Evolutionary conservation across 73 alveolate species (phyloP), one percentile per base, ranked within the genome.

Genomic region (Durusdinium trenchii): DNA sequence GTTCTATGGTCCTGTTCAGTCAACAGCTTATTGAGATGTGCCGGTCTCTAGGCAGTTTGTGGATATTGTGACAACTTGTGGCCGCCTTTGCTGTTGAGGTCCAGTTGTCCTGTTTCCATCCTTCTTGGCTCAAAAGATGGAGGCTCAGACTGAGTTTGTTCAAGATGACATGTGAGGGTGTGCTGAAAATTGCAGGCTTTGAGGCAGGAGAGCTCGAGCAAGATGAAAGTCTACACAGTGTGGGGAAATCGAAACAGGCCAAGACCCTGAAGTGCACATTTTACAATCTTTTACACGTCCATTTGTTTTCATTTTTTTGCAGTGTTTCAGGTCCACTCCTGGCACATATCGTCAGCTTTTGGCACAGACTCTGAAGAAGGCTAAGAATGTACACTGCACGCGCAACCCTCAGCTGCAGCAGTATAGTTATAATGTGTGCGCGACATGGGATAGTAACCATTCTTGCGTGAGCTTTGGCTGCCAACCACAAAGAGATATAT

Each of bases 241-340:
- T 91, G 98, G 98, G 98, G 98, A 50, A 91, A 91, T 71, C 98
- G 98, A 73, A 91, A 91, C 98, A 91, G 98, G 96, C 61, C 12
- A 57, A 20, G 75, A 48, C 94, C 73, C 76, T 32, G 75, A 79
- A 5, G 7, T 43, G 45, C 64, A 30, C 83, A 4, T 23, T 42
- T 12, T 42, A 23, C 38, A 60, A 1, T 60, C n/a, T 23, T 1
- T 23, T 57, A 16, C 23, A 23, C 12, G 12, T 12, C 32, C 23
- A 57, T 57, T 57, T 57, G 69, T 57, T 16, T 57, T 12, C 30
- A 60, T 60, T 60, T 60, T 23, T 60, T 60, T 23, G 73, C 73
- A 23, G 30, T 60, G 3, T 6, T 43, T 38, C 50, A 89, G 96
- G 98, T 67, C 98, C 30, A 91, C 98, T 18, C 98, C 98, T 1